These are phyloP conservation scores for Strombidium stylifer DNA, from an alignment of 73 alveolate species.

Conservation along the genomic window DNA sequence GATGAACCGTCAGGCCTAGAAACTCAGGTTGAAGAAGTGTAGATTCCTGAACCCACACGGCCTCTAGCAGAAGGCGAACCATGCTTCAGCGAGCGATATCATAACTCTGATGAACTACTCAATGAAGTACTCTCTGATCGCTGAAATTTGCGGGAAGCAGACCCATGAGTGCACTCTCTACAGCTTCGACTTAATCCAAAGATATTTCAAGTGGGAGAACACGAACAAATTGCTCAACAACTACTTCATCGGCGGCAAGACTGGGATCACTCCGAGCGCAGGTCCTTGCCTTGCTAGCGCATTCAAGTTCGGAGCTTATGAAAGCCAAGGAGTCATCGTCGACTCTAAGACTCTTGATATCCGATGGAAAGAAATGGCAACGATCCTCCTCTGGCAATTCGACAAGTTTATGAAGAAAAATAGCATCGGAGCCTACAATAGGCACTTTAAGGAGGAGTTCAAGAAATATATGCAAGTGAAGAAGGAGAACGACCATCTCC, in stretches of 20 bases:
- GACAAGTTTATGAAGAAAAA: constrained; percentile 21
- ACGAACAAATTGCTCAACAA: constrained; percentile 69
- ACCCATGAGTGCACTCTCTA: constrained; percentile 15
- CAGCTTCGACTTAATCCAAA: not conserved
- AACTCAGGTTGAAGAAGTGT: constrained; percentile 21
- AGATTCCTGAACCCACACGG: constrained; percentile 70
- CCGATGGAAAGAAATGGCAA: constrained; percentile 58
- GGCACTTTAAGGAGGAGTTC: too few species aligned
- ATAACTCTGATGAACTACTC: constrained; percentile 44
- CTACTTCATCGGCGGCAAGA: constrained; percentile 73
- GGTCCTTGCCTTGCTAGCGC: constrained; percentile 77
- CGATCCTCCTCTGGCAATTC: constrained; percentile 34
- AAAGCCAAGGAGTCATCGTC: constrained; percentile 14
- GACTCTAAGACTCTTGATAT: constrained; percentile 37
- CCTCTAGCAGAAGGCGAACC: constrained; percentile 46
- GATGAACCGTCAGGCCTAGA: constrained; percentile 48
- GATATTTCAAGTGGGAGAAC: constrained; percentile 54
- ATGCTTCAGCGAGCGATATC: constrained; percentile 63
- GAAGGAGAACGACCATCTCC: too few species aligned
- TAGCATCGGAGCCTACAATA: too few species aligned
- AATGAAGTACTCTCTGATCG: constrained; percentile 34
- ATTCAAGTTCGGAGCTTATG: constrained; percentile 3
- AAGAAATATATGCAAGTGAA: too few species aligned
- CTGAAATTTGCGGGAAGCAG: constrained; percentile 41
- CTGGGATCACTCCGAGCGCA: constrained; percentile 84